Percentiles rank a stretch among this genome's conserved stretches.
Evolutionary conservation across 202 grass and related monocot species (phyloP).

Genomic region (Zoysia matrella): DNA sequence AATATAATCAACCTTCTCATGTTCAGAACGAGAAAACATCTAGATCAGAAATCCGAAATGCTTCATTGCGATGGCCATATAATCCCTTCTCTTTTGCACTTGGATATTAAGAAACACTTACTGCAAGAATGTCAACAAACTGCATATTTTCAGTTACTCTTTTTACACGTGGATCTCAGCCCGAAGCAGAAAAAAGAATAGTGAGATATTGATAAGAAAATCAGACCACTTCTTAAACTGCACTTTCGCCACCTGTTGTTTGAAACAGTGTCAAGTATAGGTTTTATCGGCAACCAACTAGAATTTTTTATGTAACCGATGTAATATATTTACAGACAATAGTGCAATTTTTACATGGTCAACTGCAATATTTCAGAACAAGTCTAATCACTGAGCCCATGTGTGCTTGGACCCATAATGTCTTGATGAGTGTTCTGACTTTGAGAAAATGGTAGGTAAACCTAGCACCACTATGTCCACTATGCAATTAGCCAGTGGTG

Average conservation of each 20-base stretch:
- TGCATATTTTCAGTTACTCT: background rate
- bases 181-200: too few species aligned
- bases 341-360: background rate
- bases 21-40: constrained; percentile 53
- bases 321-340: background rate
- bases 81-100: constrained; percentile 16
- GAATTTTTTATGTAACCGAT: background rate
- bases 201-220: too few species aligned
- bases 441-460: constrained; percentile 47
- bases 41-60: constrained; percentile 27
- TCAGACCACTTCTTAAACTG: too few species aligned
- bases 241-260: background rate
- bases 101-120: constrained; percentile 21
- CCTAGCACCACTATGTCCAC: constrained; percentile 43
- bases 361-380: background rate
- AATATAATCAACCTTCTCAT: constrained; percentile 47
- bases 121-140: constrained; percentile 25
- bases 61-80: constrained; percentile 49
- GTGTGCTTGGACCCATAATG: constrained; percentile 50
- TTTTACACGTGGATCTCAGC: background rate
- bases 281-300: background rate
- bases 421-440: constrained; percentile 30
- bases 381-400: constrained; percentile 30
- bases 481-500: constrained; percentile 14
- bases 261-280: too few species aligned